Conservation (phyloP, 441 rosid species). For the Croton setiger region DNA sequence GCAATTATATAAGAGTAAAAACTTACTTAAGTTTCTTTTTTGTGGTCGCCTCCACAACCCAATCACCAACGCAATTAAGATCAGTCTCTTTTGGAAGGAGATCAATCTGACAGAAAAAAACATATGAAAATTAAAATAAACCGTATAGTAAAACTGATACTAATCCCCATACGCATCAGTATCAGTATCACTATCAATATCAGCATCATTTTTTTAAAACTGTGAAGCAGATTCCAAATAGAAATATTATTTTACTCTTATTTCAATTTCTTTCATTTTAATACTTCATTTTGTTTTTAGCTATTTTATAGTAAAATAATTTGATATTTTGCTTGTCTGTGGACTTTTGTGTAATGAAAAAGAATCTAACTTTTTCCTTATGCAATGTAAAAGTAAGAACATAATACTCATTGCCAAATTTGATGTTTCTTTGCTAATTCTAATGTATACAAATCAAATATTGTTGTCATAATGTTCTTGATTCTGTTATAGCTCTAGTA, state of each 20-base stretch:
- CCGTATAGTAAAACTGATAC: not conserved
- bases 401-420: constrained; percentile 5
- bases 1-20: constrained; percentile 7
- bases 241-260: not conserved
- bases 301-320: not conserved
- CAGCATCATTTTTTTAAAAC: too few species aligned
- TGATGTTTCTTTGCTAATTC: constrained; percentile 20
- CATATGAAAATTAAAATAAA: constrained; percentile 7
- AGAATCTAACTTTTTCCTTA: not conserved
- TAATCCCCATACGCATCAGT: too few species aligned
- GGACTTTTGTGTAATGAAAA: constrained; percentile 9
- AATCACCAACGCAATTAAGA: constrained; percentile 92
- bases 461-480: constrained; percentile 17
- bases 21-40: constrained; percentile 91
- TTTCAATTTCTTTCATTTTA: constrained; percentile 16
- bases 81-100: constrained; percentile 92
- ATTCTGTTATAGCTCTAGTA: constrained; percentile 27
- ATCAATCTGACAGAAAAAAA: constrained; percentile 61
- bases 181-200: too few species aligned
- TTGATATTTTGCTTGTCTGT: not conserved
- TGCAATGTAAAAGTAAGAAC: not conserved
- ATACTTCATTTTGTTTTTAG: not conserved
- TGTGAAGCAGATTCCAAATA: not conserved
- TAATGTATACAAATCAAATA: constrained; percentile 24
- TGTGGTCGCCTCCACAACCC: constrained; percentile 88